Conservation (phyloP, 768 basidiomycete genomes). For the Podaxis carcinomalis region DNA sequence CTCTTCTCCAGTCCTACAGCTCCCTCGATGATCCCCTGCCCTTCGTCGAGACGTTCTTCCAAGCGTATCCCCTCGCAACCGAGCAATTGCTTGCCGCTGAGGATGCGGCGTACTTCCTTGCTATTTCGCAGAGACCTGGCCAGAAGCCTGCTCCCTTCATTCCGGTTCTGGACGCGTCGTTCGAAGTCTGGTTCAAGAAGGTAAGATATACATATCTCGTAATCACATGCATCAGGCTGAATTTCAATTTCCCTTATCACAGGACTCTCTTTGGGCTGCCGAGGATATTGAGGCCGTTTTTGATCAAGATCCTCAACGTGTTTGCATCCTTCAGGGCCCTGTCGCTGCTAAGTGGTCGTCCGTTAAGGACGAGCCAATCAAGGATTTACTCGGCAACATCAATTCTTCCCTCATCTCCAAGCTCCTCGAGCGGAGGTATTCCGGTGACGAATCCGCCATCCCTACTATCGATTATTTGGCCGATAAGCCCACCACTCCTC, state of each 20-base stretch:
- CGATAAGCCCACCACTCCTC: constrained; percentile 30
- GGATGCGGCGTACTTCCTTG: constrained; percentile 93
- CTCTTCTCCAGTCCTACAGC: constrained; percentile 78
- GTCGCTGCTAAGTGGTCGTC: constrained; percentile 87
- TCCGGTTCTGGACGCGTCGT: constrained; percentile 86
- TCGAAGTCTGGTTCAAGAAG: constrained; percentile 99
- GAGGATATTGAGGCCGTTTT: constrained; percentile 99
- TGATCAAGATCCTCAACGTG: constrained; percentile 97
- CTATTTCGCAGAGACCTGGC: constrained; percentile 91
- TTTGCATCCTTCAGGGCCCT: constrained; percentile 96
- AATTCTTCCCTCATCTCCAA: constrained; percentile 72
- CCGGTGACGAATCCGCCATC: constrained; percentile 66
- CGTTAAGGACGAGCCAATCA: constrained; percentile 91
- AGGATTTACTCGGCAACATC: constrained; percentile 87
- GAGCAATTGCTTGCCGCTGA: constrained; percentile 88
- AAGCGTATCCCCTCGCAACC: constrained; percentile 75
- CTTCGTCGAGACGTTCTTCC: constrained; percentile 82
- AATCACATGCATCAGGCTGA: constrained; percentile 12
- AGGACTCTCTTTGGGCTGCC: constrained; percentile 97
- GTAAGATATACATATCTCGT: constrained; percentile 33
- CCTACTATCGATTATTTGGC: constrained; percentile 85
- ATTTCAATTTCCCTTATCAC: constrained; percentile 13
- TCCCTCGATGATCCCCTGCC: constrained; percentile 77
- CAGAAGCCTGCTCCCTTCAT: constrained; percentile 99
- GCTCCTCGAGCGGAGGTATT: constrained; percentile 75